A percentile compares a stretch with the other conserved stretches of the same genome.
phyloP scores from a whole-genome alignment of 2,329 filamentous ascomycete genomes.

The Colletotrichum tamarilloi region DNA sequence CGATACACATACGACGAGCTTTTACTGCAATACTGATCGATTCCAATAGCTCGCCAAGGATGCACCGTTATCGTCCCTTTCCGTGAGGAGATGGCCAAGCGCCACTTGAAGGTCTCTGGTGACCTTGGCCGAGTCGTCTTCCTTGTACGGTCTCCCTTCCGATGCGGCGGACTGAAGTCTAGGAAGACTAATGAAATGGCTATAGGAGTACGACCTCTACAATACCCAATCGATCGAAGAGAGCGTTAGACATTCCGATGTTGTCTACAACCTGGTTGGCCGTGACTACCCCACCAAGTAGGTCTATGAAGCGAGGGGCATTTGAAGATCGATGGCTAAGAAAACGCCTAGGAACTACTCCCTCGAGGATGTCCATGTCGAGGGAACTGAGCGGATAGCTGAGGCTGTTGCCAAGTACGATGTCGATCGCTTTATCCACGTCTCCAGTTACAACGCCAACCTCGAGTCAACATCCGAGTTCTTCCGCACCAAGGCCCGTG shows the following conservation, averaged over 20 bases:
- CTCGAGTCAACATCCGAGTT: conserved; percentile 86
- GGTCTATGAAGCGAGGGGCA: conserved; percentile 41
- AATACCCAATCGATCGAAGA: conserved; percentile 97
- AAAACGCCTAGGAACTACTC: conserved; percentile 83
- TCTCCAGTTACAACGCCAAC: conserved; percentile 93
- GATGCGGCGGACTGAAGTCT: not conserved
- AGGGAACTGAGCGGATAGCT: conserved; percentile 90
- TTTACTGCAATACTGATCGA: not conserved
- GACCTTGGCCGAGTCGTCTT: conserved; percentile 92
- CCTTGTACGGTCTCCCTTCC: conserved; percentile 63
- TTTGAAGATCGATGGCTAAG: conserved; percentile 43
- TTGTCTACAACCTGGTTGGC: conserved; percentile 96
- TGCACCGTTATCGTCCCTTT: conserved; percentile 94
- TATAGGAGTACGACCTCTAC: conserved; percentile 89
- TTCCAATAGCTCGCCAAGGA: conserved; percentile 81
- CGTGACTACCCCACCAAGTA: conserved; percentile 97
- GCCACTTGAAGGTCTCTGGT: conserved; percentile 95
- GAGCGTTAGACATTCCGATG: conserved; percentile 94
- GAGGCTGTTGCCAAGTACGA: conserved; percentile 98
- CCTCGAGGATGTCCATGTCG: conserved; percentile 91
- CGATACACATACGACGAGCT: conserved; percentile 38
- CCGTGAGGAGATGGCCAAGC: conserved; percentile 97
- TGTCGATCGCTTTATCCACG: conserved; percentile 94
- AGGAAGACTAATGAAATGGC: conserved; percentile 19
- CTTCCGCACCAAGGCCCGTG: conserved; percentile 88